phyloP scores from a whole-genome alignment of 1,284 basidiomycete species.

The Ustilago bromivora region DNA sequence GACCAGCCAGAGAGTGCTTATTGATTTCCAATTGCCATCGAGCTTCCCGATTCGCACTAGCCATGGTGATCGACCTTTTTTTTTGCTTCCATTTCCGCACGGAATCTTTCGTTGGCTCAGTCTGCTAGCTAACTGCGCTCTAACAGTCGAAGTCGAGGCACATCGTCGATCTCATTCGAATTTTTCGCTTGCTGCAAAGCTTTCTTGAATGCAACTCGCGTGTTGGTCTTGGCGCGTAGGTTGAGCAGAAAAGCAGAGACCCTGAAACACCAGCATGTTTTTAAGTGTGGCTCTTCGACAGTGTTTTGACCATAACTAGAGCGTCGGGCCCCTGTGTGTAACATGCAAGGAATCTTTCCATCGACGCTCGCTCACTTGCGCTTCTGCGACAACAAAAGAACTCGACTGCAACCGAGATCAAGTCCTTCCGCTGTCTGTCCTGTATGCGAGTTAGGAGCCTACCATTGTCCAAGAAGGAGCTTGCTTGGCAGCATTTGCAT shows the following conservation, averaged over 20 bases:
- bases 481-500: constrained; percentile 6
- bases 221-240: constrained; percentile 27
- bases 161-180: constrained; percentile 27
- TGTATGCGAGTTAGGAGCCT: background rate
- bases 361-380: constrained; percentile 16
- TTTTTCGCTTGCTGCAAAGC: background rate
- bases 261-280: background rate
- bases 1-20: constrained; percentile 1
- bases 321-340: background rate
- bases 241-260: constrained; percentile 18
- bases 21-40: constrained; percentile 4
- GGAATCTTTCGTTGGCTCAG: background rate
- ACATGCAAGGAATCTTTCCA: constrained; percentile 43
- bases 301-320: background rate
- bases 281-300: background rate
- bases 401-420: background rate
- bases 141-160: background rate
- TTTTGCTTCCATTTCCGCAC: constrained; percentile 7
- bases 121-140: background rate
- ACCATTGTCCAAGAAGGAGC: background rate
- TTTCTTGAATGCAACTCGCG: constrained; percentile 7
- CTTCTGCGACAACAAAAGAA: background rate
- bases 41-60: background rate
- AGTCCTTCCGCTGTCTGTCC: background rate
- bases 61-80: background rate